A percentile compares a stretch with the other conserved stretches of the same genome.
These are phyloP conservation scores for Lipomyces yamanashiensis DNA, from an alignment of 805 yeast species.

Conservation along the genomic window DNA sequence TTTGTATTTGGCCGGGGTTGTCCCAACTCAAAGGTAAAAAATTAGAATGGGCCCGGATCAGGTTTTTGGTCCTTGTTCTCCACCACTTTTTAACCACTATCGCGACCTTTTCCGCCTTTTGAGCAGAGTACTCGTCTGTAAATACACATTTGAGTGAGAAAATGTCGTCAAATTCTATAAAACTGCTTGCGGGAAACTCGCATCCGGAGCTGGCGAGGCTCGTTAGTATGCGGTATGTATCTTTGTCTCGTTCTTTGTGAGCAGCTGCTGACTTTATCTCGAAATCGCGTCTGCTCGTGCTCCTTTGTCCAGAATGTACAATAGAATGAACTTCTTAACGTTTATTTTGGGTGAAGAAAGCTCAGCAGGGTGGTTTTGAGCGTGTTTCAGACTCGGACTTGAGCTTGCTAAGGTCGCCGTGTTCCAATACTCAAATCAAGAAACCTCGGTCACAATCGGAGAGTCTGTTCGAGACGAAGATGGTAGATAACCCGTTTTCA, in stretches of 20 bases:
- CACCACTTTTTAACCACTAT: neutral
- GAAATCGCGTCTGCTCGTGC: neutral
- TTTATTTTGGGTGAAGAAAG: neutral
- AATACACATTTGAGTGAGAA: neutral
- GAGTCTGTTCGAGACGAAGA: slow-evolving; percentile 92
- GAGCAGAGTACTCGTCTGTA: neutral
- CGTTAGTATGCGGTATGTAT: slow-evolving; percentile 57
- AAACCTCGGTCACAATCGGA: slow-evolving; percentile 84
- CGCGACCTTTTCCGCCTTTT: neutral
- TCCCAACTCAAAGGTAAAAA: neutral
- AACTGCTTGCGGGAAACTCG: slow-evolving; percentile 57
- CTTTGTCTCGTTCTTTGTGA: neutral
- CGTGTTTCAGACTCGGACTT: slow-evolving; percentile 56
- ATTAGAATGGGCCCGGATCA: neutral
- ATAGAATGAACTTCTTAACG: neutral
- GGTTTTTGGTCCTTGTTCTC: neutral
- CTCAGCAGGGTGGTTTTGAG: neutral
- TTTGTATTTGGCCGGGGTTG: neutral
- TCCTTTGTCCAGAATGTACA: neutral
- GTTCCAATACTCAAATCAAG: slow-evolving; percentile 83
- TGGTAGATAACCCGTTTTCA: slow-evolving; percentile 27
- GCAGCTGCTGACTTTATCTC: neutral
- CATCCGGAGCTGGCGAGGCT: slow-evolving; percentile 82
- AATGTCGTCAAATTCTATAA: slow-evolving; percentile 56
- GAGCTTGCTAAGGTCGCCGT: slow-evolving; percentile 77